Base-by-base conservation (phyloP, 306 rosid genomes). In the Cyamopsis tetragonoloba region DNA sequence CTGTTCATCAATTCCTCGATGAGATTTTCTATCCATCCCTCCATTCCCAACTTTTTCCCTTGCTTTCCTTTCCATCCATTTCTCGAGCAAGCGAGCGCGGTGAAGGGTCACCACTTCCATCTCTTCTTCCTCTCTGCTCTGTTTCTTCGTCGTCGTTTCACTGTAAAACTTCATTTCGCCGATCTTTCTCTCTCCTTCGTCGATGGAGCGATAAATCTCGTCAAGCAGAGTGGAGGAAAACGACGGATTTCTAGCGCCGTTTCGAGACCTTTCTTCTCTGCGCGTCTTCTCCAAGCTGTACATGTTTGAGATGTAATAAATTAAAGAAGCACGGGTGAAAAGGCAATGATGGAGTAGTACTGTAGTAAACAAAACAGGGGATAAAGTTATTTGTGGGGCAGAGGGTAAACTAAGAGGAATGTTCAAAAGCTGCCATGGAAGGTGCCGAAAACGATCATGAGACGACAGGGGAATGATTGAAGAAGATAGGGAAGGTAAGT, bases 181-280 rank as follows among this genome's bases (percentile, higher is more conserved):
- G 15, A 1, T 20, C 4, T 44, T 66, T 10, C 14, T 80, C 9
- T 80, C 86, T 1, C 79, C 86, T 0, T 86, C 87, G 73, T 90
- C 99, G 26, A 93, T 86, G 48, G 96, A 88, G 15, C 89, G 85
- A 84, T 95, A 95, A 32, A 90, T 93, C 32, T 85, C 59, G 42
- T 93, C 97, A 7, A 93, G 89, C 0, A 93, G 87, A 17, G 66
- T 69, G 5, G 99, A 86, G 10, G 99, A 95, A 81, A 90, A 90
- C 10, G 97, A 88, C 1, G 90, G 91, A 66, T 23, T 82, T n/a
- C 75, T 58, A 35, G 37, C 13, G 6, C 70, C 35, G 56, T 18
- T 12, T 30, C 14, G 69, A n/a, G 1, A 1, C 23, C 68, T 72
- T 13, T 73, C 70, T 11, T 76, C 83, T 57, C 73, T 71, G 4